Evolutionary conservation across 2,329 filamentous ascomycete species (phyloP).

Genomic region (Aurifilum marmelostoma): DNA sequence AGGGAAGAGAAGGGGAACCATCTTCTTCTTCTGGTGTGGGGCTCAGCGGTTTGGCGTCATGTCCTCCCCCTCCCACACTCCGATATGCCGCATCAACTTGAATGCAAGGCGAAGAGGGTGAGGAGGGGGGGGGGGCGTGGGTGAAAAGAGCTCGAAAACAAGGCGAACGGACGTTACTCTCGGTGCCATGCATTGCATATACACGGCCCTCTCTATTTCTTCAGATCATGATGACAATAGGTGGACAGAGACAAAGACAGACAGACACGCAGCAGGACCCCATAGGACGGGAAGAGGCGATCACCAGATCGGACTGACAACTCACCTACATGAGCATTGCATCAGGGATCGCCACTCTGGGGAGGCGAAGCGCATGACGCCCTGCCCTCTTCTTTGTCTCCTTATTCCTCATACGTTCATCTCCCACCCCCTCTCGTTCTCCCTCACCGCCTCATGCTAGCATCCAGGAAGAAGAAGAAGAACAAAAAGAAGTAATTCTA

Average conservation of each 20-base stretch:
- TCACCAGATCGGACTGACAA: constrained; percentile 14
- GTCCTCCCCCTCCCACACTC: background rate
- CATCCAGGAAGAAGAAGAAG: background rate
- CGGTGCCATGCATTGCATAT: background rate
- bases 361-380: background rate
- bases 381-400: background rate
- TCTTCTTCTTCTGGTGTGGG: background rate
- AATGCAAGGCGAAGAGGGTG: background rate
- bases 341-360: background rate
- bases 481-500: background rate
- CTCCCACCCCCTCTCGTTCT: background rate
- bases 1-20: background rate
- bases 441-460: background rate
- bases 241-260: background rate
- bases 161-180: background rate
- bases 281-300: constrained; percentile 2
- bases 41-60: background rate
- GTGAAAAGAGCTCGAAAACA: background rate
- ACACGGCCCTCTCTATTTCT: background rate
- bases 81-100: background rate
- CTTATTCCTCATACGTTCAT: no score
- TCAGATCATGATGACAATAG: background rate
- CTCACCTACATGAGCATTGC: constrained; percentile 10
- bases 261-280: background rate
- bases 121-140: no score